Evolutionary conservation across 2,329 filamentous ascomycete genomes (phyloP), one percentile per base, ranked within the genome.

Genomic region (Grosmannia serpens): DNA sequence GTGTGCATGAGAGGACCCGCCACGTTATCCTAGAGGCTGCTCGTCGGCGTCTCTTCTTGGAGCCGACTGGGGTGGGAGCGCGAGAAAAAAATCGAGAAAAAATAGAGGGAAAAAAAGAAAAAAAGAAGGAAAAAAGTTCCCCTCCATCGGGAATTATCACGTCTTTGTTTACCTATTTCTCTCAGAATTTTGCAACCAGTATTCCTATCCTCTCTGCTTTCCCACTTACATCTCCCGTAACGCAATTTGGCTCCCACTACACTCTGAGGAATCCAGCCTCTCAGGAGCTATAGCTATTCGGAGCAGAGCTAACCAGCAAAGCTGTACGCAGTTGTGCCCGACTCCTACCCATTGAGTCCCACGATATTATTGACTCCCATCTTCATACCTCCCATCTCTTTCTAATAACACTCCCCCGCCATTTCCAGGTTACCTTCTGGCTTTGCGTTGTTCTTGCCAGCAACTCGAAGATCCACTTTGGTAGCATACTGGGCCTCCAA

Each of bases 1-100:
- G 29, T 46, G 33, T 62, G 61, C 55, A 58, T 61, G 52, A 29
- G 47, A 44, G 58, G 59, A 61, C 59, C 61, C 61, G 61, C 55
- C 29, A 46, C 17, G 5, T n/a, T 10, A 38, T 54, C 31, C 44
- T 27, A 52, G 31, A 46, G 41, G 53, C 31, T 58, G 26, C 44
- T 55, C 38, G 24, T 44, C 49, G 46, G 27, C 47, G 29, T 53
- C 44, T 52, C 26, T 26, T 53, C 35, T 27, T 44, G 41, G 52
- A 44, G 52, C 44, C 55, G 57, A 52, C 55, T 53, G 56, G 46
- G 24, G 50, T n/a, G 50, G 33, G 31, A 33, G 33, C 53, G 26
- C 13, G 20, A 33, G 20, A 47, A 24, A n/a, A 58, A 22, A 29
- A 33, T 24, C 31, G 44, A 53, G 52, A 6, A 10, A n/a, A 38